These are phyloP conservation scores for Curvularia lunata DNA, from an alignment of 2,329 filamentous ascomycete species.

Conservation along the genomic window DNA sequence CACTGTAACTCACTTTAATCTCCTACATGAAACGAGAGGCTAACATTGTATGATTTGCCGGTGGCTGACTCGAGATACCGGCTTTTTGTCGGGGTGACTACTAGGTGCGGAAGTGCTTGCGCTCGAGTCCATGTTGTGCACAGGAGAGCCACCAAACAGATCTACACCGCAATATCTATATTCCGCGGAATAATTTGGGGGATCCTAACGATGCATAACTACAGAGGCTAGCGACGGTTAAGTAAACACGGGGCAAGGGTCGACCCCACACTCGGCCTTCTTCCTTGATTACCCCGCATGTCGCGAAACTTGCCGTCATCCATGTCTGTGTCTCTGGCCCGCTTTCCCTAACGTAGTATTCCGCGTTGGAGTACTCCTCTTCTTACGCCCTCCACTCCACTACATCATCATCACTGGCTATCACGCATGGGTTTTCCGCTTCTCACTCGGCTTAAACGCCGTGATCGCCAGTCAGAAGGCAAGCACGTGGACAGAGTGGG, in stretches of 20 bases:
- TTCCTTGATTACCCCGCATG: conserved; percentile 19
- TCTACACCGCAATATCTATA: conserved; percentile 1
- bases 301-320: conserved; percentile 18
- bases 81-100: conserved; percentile 4
- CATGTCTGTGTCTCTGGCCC: neutral
- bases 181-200: conserved; percentile 11
- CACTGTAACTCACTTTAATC: neutral
- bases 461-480: conserved; percentile 9
- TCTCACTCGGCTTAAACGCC: conserved; percentile 15
- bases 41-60: conserved; percentile 7
- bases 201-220: neutral
- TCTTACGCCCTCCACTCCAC: conserved; percentile 13
- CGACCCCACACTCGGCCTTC: conserved; percentile 19
- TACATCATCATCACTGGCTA: conserved; percentile 4
- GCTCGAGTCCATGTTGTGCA: neutral
- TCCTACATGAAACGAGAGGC: neutral
- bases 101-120: conserved; percentile 7
- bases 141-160: neutral
- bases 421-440: neutral
- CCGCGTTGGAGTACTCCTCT: conserved; percentile 13
- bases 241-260: neutral
- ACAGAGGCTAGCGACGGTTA: neutral
- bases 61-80: conserved; percentile 3
- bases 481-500: conserved; percentile 13
- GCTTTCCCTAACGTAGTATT: conserved; percentile 18